Evolutionary conservation across 73 alveolate species (phyloP).

Genomic region (Paramecium sexaurelia): DNA sequence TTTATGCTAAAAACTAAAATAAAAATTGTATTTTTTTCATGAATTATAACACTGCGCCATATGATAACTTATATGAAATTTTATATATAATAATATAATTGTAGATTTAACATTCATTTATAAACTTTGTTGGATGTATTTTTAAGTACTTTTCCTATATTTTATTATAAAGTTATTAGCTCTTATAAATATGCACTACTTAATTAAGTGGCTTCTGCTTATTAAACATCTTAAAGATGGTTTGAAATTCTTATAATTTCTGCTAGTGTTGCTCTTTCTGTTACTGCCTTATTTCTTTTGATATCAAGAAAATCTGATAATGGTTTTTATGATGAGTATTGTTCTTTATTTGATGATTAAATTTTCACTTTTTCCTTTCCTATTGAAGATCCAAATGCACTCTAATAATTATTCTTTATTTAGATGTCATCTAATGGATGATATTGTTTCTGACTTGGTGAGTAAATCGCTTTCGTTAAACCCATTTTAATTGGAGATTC

Average conservation of each 20-base stretch:
- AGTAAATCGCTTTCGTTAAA: not conserved
- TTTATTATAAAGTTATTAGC: not conserved
- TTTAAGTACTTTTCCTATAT: constrained; percentile 9
- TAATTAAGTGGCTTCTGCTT: not conserved
- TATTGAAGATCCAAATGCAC: not conserved
- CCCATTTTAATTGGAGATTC: constrained; percentile 54
- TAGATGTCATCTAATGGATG: not conserved
- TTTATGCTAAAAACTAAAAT: too few relatives aligned
- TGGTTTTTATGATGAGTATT: not conserved
- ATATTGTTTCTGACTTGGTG: not conserved
- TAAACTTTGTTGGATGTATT: not conserved
- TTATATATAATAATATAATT: not conserved
- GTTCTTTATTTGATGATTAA: not conserved
- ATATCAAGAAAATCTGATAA: not conserved
- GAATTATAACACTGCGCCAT: too few relatives aligned
- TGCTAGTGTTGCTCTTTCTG: constrained; percentile 13
- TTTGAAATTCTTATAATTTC: constrained; percentile 50
- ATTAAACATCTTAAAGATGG: constrained; percentile 8
- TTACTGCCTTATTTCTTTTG: not conserved
- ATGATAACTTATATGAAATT: not conserved
- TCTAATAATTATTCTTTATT: not conserved
- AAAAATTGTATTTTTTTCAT: too few relatives aligned
- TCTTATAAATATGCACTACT: constrained; percentile 43
- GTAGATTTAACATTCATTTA: not conserved
- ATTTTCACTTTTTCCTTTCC: not conserved